A percentile compares a stretch with the other conserved stretches of the same genome.
phyloP scores from a whole-genome alignment of 2,329 filamentous ascomycete species.

The Colletotrichum phormii region DNA sequence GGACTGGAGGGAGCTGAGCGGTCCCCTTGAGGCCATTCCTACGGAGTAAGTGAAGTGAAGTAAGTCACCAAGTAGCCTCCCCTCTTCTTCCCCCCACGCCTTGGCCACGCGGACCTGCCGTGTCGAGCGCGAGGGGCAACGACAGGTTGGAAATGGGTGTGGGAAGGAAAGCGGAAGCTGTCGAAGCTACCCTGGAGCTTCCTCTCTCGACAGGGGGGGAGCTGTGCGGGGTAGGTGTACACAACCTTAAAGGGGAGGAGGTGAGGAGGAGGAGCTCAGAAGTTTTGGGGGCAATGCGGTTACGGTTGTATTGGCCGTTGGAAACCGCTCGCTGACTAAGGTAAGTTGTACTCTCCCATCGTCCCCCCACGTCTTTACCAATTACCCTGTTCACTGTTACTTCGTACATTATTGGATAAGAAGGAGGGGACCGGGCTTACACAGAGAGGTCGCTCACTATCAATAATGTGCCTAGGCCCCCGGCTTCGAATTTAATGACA shows the following conservation, averaged over 20 bases:
- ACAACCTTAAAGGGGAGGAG: neutral
- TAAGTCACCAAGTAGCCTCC: too few species aligned
- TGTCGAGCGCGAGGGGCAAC: constrained; percentile 23
- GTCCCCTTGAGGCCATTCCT: too few species aligned
- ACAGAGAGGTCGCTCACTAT: neutral
- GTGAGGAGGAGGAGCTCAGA: neutral
- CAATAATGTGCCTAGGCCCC: neutral
- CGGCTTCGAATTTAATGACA: neutral
- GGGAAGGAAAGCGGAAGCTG: neutral
- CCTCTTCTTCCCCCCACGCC: constrained; percentile 1
- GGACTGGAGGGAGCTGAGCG: too few species aligned
- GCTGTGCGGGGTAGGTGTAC: constrained; percentile 25
- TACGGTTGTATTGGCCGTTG: constrained; percentile 11
- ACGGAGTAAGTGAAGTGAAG: too few species aligned
- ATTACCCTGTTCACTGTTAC: neutral
- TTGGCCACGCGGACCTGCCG: constrained; percentile 1
- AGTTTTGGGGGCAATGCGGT: neutral
- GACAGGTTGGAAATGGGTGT: neutral
- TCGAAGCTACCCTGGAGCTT: constrained; percentile 16
- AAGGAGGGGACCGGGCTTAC: neutral
- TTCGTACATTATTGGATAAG: too few species aligned
- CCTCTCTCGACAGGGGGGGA: constrained; percentile 5
- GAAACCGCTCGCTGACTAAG: constrained; percentile 2
- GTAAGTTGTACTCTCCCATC: neutral
- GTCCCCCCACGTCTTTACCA: neutral